phyloP scores from a whole-genome alignment of 2,329 filamentous ascomycete species.

The Teratosphaeria epicoccoides region DNA sequence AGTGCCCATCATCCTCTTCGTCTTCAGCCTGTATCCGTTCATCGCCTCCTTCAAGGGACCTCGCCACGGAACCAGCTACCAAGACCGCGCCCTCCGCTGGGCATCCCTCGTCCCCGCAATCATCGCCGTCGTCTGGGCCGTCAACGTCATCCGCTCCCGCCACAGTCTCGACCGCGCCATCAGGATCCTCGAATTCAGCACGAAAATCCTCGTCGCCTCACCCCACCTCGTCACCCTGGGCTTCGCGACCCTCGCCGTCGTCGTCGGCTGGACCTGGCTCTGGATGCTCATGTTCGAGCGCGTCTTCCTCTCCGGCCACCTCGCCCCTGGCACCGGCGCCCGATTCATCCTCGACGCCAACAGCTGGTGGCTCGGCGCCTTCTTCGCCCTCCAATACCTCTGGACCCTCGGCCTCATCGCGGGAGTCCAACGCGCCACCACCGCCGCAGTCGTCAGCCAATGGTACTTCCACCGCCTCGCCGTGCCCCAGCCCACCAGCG shows the following conservation, averaged over 20 bases:
- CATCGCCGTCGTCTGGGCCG: constrained; percentile 68
- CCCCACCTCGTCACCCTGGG: constrained; percentile 76
- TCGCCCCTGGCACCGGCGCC: constrained; percentile 37
- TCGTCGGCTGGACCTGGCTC: constrained; percentile 85
- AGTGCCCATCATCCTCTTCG: constrained; percentile 75
- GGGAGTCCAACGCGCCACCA: constrained; percentile 80
- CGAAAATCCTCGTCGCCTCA: constrained; percentile 75
- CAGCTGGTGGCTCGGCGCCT: constrained; percentile 90
- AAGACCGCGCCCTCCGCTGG: constrained; percentile 85
- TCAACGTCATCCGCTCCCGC: constrained; percentile 69
- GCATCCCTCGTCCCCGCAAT: constrained; percentile 65
- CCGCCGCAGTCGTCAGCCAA: constrained; percentile 89
- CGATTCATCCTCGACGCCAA: constrained; percentile 76
- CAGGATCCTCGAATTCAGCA: constrained; percentile 83
- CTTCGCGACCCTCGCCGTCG: constrained; percentile 60
- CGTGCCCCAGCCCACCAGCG: constrained; percentile 63
- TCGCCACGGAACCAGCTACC: constrained; percentile 64
- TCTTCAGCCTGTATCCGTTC: constrained; percentile 85
- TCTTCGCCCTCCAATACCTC: constrained; percentile 87
- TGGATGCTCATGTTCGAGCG: constrained; percentile 97
- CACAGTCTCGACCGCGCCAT: constrained; percentile 73
- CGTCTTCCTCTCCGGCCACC: constrained; percentile 85
- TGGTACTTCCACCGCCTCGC: constrained; percentile 97
- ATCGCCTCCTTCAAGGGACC: constrained; percentile 76
- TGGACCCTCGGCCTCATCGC: constrained; percentile 86